Percentiles rank a stretch among this genome's conserved stretches.
phyloP scores from a whole-genome alignment of 768 basidiomycete genomes.

The Amylocystis lapponica region DNA sequence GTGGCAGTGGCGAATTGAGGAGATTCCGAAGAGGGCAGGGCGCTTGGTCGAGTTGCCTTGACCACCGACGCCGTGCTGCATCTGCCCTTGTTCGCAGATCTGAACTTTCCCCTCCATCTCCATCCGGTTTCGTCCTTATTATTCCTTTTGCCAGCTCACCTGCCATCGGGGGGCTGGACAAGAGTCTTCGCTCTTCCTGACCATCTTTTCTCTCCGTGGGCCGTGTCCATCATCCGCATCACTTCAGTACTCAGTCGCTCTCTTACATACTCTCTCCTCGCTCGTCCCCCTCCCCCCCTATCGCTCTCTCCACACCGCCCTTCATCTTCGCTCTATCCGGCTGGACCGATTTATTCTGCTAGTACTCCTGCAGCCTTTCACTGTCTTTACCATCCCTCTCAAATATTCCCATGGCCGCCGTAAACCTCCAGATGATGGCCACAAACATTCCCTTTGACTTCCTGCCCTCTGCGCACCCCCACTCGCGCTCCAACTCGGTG shows the following conservation, averaged over 20 bases:
- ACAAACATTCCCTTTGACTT: constrained; percentile 67
- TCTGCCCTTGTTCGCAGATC: constrained; percentile 16
- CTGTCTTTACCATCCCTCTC: constrained; percentile 31
- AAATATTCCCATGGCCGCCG: constrained; percentile 53
- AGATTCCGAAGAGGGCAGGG: constrained; percentile 1
- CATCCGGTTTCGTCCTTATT: constrained; percentile 1
- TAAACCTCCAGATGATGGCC: constrained; percentile 70
- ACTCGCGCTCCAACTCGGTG: constrained; percentile 75
- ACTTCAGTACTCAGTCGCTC: constrained; percentile 4
- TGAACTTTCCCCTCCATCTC: constrained; percentile 15
- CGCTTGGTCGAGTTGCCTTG: constrained; percentile 39
- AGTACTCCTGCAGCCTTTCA: constrained; percentile 28
- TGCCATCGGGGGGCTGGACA: constrained; percentile 4
- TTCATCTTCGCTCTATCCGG: constrained; percentile 30
- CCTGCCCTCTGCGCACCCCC: constrained; percentile 49
- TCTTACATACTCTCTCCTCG: constrained; percentile 12
- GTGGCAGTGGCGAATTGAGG: neutral
- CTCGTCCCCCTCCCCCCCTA: constrained; percentile 7
- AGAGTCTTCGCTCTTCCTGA: constrained; percentile 1
- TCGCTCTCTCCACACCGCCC: constrained; percentile 8
- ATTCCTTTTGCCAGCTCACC: neutral
- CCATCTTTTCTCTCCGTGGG: constrained; percentile 1
- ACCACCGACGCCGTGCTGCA: constrained; percentile 37
- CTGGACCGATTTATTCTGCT: constrained; percentile 46
- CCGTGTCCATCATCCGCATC: constrained; percentile 18